Evolutionary conservation across 23 red algal genomes (phyloP).

Genomic region (Cyanidioschyzon merolae): DNA sequence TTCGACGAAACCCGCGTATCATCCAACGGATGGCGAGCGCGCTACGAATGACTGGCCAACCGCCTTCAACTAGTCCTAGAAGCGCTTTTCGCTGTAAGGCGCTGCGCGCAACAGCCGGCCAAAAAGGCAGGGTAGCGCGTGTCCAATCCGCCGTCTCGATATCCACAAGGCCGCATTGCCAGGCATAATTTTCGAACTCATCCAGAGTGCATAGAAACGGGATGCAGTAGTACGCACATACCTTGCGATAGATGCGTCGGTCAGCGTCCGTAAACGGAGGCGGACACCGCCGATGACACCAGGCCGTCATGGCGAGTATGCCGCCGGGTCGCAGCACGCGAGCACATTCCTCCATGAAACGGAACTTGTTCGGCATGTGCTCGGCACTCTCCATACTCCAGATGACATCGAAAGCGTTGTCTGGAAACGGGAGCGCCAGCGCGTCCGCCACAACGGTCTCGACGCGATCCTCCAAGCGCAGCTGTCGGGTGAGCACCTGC

Average conservation of each 20-base stretch:
- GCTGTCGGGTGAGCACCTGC: conserved; percentile 38
- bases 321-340: conserved; percentile 74
- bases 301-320: conserved; percentile 55
- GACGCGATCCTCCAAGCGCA: conserved; percentile 38
- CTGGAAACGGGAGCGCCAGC: conserved; percentile 37
- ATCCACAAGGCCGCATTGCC: conserved; percentile 32
- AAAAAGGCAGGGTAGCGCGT: conserved; percentile 60
- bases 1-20: conserved; percentile 38
- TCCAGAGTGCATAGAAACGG: conserved; percentile 43
- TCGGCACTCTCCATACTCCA: conserved; percentile 93
- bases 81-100: conserved; percentile 33
- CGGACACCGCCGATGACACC: conserved; percentile 71
- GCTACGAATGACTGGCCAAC: conserved; percentile 40
- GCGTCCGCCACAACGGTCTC: conserved; percentile 47
- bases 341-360: conserved; percentile 46
- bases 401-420: conserved; percentile 75
- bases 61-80: conserved; percentile 32
- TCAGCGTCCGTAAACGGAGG: conserved; percentile 44
- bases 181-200: conserved; percentile 52
- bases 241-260: conserved; percentile 38
- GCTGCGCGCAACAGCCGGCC: conserved; percentile 61
- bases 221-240: conserved; percentile 78
- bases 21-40: conserved; percentile 58
- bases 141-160: conserved; percentile 61
- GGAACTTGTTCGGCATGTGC: conserved; percentile 87